Conservation (phyloP, 257 asterid genomes). For the Ligustrum vulgare region DNA sequence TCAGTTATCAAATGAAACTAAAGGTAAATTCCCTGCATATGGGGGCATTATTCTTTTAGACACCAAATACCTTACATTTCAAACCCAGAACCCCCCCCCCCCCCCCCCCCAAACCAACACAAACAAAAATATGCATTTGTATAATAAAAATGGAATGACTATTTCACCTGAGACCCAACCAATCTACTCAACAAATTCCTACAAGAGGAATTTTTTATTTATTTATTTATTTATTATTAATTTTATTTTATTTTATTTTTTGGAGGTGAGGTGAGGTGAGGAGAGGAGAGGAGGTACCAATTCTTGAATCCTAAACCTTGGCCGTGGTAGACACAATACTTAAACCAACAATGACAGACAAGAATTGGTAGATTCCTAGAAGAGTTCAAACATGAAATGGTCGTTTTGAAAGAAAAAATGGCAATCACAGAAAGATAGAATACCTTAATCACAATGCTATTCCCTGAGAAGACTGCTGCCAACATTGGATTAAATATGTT, state of each 20-base stretch:
- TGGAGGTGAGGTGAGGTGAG: too few relatives aligned
- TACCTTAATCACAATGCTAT: slow-evolving; percentile 95
- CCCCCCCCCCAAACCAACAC: too few relatives aligned
- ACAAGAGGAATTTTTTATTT: neutral
- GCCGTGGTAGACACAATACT: neutral
- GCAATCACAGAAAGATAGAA: slow-evolving; percentile 14
- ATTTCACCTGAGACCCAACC: too few relatives aligned
- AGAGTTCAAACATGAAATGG: neutral
- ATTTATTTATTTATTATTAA: too few relatives aligned
- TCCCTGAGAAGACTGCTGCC: slow-evolving; percentile 98
- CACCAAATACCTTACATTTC: too few relatives aligned
- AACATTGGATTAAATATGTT: slow-evolving; percentile 98
- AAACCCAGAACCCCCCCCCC: too few relatives aligned
- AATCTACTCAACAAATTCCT: neutral
- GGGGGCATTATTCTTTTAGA: neutral
- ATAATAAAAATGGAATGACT: too few relatives aligned
- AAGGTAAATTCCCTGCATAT: neutral
- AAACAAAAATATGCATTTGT: too few relatives aligned
- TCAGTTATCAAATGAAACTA: neutral
- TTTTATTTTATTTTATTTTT: too few relatives aligned
- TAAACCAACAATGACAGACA: neutral
- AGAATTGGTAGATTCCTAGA: neutral
- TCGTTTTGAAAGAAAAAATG: neutral
- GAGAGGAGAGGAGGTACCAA: too few relatives aligned
- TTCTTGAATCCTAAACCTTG: too few relatives aligned